A percentile compares a stretch with the other conserved stretches of the same genome.
These are phyloP conservation scores for Coniochaeta sp. DNA, from an alignment of 2,329 filamentous ascomycete genomes.

Conservation along the genomic window DNA sequence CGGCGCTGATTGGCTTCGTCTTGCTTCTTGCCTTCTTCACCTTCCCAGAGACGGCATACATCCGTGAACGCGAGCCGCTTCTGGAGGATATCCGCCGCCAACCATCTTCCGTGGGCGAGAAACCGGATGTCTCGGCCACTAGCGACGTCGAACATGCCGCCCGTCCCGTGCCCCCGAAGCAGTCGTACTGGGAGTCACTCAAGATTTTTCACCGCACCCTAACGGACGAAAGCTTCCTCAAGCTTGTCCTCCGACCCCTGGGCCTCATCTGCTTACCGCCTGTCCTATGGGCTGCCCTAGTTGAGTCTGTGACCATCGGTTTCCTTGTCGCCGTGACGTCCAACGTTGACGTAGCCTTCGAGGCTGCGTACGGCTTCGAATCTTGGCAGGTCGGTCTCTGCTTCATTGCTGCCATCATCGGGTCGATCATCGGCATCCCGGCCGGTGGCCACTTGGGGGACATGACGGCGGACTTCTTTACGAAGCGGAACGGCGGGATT, in stretches of 20 bases:
- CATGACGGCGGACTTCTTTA: slow-evolving; percentile 38
- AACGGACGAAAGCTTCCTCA: slow-evolving; percentile 37
- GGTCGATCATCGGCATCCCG: slow-evolving; percentile 39
- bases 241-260: slow-evolving; percentile 41
- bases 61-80: slow-evolving; percentile 16
- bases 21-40: slow-evolving; percentile 42
- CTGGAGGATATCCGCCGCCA: slow-evolving; percentile 4
- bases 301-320: slow-evolving; percentile 46
- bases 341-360: slow-evolving; percentile 38
- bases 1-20: slow-evolving; percentile 39
- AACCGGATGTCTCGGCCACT: slow-evolving; percentile 10
- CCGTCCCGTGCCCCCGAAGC: slow-evolving; percentile 13
- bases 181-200: slow-evolving; percentile 26
- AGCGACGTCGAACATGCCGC: slow-evolving; percentile 9
- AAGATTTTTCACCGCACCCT: slow-evolving; percentile 30
- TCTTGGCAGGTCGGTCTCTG: slow-evolving; percentile 41
- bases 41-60: slow-evolving; percentile 47
- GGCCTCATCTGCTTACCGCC: slow-evolving; percentile 41
- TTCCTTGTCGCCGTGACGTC: slow-evolving; percentile 48
- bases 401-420: slow-evolving; percentile 40
- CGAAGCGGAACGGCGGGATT: slow-evolving; percentile 44
- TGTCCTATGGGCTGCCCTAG: slow-evolving; percentile 46
- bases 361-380: slow-evolving; percentile 31
- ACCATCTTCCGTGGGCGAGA: slow-evolving; percentile 6
- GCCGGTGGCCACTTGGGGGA: slow-evolving; percentile 41